These are phyloP conservation scores for Psilocybe tampanensis DNA, from an alignment of 768 basidiomycete genomes.

Conservation along the genomic window DNA sequence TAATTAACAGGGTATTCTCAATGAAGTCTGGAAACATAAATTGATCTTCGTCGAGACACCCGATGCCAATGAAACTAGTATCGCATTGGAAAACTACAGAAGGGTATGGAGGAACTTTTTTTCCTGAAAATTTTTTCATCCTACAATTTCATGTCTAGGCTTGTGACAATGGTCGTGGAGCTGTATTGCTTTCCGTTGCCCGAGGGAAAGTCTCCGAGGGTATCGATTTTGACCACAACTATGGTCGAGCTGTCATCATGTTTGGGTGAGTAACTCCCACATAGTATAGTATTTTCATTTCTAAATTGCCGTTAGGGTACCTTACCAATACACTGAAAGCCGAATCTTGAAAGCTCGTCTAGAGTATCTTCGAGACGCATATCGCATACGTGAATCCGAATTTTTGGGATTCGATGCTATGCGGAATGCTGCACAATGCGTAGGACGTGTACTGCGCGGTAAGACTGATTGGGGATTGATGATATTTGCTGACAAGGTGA, in stretches of 20 bases:
- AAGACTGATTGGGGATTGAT: conserved; percentile 99
- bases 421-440: conserved; percentile 98
- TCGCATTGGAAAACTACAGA: conserved; percentile 96
- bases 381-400: conserved; percentile 97
- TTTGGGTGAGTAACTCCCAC: conserved; percentile 69
- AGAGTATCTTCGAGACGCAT: conserved; percentile 97
- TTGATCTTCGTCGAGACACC: conserved; percentile 99
- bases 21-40: conserved; percentile 99
- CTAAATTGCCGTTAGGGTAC: conserved; percentile 56
- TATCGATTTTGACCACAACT: conserved; percentile 99
- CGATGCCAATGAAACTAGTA: conserved; percentile 98
- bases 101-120: conserved; percentile 51
- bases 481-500: conserved; percentile 98
- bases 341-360: conserved; percentile 96
- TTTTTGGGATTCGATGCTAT: conserved; percentile 99
- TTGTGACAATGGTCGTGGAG: conserved; percentile 97
- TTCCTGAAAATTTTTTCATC: conserved; percentile 2
- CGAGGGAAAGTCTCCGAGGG: conserved; percentile 99
- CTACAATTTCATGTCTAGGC: conserved; percentile 55
- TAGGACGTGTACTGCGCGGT: conserved; percentile 94
- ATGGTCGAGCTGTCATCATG: conserved; percentile 99
- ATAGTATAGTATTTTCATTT: not conserved
- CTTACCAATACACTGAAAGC: conserved; percentile 98
- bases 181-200: conserved; percentile 94
- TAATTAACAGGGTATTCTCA: conserved; percentile 82